These are phyloP conservation scores for Acacia crassicarpa DNA, from an alignment of 306 rosid genomes.

Conservation along the genomic window DNA sequence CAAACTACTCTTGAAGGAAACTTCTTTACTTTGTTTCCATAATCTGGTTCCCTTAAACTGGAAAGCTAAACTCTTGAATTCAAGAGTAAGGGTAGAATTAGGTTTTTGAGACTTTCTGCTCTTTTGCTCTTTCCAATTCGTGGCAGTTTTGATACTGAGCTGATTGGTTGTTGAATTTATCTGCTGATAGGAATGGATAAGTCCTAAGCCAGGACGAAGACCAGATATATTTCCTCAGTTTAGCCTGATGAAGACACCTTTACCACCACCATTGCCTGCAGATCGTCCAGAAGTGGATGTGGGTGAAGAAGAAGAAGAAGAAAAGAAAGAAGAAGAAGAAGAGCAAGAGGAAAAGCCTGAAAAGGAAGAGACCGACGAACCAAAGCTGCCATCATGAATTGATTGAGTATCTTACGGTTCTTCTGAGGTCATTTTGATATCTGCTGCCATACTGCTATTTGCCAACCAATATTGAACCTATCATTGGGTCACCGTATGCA, in stretches of 20 bases:
- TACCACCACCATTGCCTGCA: conserved; percentile 51
- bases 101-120: neutral
- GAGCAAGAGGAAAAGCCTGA: conserved; percentile 46
- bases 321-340: conserved; percentile 39
- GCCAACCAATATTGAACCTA: neutral
- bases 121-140: neutral
- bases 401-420: conserved; percentile 22
- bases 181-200: conserved; percentile 46
- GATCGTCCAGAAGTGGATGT: conserved; percentile 56
- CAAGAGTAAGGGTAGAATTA: neutral
- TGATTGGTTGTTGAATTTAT: conserved; percentile 18
- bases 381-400: conserved; percentile 8
- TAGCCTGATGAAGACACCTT: conserved; percentile 60
- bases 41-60: neutral
- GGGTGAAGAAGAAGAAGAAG: conserved; percentile 48
- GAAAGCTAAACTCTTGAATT: neutral
- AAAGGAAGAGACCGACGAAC: conserved; percentile 37
- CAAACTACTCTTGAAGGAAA: neutral
- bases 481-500: neutral
- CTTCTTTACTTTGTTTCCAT: neutral
- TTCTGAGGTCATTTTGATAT: conserved; percentile 23
- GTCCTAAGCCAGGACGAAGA: conserved; percentile 53
- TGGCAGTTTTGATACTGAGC: neutral
- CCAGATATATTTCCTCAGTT: conserved; percentile 56
- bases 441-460: conserved; percentile 5